phyloP scores from a whole-genome alignment of 352 stramenopile genomes.

The Globisporangium spiculum region DNA sequence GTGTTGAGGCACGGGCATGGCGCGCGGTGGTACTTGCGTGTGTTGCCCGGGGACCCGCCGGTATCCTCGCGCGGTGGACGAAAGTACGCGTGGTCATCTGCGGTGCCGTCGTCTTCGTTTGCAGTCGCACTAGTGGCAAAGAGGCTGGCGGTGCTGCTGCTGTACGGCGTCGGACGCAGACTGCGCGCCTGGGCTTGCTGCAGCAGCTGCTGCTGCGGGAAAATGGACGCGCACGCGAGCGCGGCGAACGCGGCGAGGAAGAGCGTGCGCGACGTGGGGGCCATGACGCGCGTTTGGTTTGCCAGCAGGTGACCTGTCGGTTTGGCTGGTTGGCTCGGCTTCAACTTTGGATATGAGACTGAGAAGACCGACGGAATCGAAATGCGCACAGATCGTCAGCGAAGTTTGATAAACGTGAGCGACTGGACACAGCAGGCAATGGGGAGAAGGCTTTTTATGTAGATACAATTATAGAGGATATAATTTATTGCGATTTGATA shows the following conservation, averaged over 20 bases:
- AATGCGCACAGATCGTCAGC: not conserved
- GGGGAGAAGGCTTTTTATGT: not conserved
- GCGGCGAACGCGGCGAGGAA: constrained; percentile 1
- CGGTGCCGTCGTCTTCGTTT: not conserved
- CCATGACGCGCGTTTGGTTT: not conserved
- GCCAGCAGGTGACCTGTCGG: not conserved
- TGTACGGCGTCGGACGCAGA: constrained; percentile 5
- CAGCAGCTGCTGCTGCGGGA: not conserved
- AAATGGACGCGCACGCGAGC: not conserved
- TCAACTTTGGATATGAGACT: constrained; percentile 12
- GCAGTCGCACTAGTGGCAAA: constrained; percentile 9
- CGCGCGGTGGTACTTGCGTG: constrained; percentile 40
- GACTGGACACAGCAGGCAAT: not conserved
- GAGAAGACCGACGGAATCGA: not conserved
- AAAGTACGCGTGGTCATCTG: constrained; percentile 36
- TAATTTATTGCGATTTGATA: too few relatives aligned
- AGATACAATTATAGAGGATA: not conserved
- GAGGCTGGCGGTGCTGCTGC: not conserved
- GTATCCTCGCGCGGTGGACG: constrained; percentile 34
- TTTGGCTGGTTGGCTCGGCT: constrained; percentile 8
- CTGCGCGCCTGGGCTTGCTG: constrained; percentile 9
- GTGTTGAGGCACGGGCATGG: constrained; percentile 69
- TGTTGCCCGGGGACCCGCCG: constrained; percentile 44
- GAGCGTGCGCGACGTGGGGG: not conserved
- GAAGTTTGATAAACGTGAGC: not conserved